A percentile compares a stretch with the other conserved stretches of the same genome.
These are phyloP conservation scores for Claviceps humidiphila DNA, from an alignment of 2,329 filamentous ascomycete species.

Conservation along the genomic window DNA sequence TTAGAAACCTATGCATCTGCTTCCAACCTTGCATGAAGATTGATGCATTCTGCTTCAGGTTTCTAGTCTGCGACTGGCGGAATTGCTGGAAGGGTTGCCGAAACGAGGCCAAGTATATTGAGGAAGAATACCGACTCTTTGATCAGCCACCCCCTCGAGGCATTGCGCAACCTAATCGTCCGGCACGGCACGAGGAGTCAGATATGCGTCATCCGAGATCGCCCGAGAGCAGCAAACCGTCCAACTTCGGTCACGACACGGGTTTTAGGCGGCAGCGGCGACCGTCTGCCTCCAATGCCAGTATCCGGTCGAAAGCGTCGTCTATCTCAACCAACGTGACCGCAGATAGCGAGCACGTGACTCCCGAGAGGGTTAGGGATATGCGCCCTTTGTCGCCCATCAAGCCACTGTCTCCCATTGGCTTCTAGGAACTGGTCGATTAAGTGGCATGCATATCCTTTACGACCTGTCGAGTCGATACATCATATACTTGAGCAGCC, in stretches of 20 bases:
- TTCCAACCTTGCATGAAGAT: constrained; percentile 97
- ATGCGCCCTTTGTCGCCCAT: constrained; percentile 50
- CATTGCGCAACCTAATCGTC: constrained; percentile 23
- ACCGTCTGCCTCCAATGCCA: constrained; percentile 29
- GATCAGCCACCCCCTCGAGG: constrained; percentile 43
- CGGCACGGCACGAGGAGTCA: constrained; percentile 10
- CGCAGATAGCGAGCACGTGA: constrained; percentile 26
- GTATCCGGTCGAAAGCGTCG: constrained; percentile 28
- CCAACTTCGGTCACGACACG: constrained; percentile 16
- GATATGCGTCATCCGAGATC: constrained; percentile 32
- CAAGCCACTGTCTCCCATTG: constrained; percentile 50
- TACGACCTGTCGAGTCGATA: constrained; percentile 4
- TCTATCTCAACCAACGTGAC: constrained; percentile 33
- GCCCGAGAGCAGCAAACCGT: constrained; percentile 50
- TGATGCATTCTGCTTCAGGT: constrained; percentile 88
- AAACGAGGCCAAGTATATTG: constrained; percentile 70
- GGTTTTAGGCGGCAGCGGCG: constrained; percentile 32
- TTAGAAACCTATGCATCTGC: constrained; percentile 88
- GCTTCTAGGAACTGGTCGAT: constrained; percentile 27
- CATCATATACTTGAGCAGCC: neutral
- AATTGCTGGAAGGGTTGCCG: constrained; percentile 95
- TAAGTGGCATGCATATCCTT: neutral
- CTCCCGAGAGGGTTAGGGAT: constrained; percentile 21
- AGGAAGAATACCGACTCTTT: constrained; percentile 51
- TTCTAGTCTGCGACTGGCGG: constrained; percentile 88